Evolutionary conservation across 352 stramenopile genomes (phyloP).

Genomic region (Pythium insidiosum): DNA sequence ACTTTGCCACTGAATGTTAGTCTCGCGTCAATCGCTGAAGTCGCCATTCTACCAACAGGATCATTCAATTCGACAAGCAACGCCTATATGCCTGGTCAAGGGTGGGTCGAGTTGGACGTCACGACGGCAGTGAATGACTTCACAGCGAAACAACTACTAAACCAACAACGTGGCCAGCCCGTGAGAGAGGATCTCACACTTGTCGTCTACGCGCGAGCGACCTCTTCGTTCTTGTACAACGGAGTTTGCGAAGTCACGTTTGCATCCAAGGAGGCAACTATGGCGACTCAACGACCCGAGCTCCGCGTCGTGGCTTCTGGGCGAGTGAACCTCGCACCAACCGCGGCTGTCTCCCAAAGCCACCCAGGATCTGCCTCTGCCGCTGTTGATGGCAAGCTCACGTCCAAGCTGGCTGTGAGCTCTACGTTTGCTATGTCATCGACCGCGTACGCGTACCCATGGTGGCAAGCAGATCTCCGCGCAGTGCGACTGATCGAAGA

Average conservation of each 20-base stretch:
- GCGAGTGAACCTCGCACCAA: constrained; percentile 33
- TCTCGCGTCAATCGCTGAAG: too few species aligned
- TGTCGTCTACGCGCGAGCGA: constrained; percentile 36
- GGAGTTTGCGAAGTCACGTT: constrained; percentile 45
- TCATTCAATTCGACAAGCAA: constrained; percentile 30
- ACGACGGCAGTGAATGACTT: constrained; percentile 50
- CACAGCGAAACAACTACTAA: constrained; percentile 23
- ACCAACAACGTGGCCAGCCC: background rate
- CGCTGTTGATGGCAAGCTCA: constrained; percentile 33
- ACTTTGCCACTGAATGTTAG: too few species aligned
- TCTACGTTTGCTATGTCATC: constrained; percentile 49
- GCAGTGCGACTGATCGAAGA: constrained; percentile 30
- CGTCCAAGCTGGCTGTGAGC: constrained; percentile 25
- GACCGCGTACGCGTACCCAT: constrained; percentile 32
- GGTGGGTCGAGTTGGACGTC: constrained; percentile 65
- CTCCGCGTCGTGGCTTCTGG: constrained; percentile 40
- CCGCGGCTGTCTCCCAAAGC: constrained; percentile 30
- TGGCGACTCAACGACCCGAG: constrained; percentile 24
- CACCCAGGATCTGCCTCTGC: constrained; percentile 34
- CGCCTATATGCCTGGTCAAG: constrained; percentile 21
- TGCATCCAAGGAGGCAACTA: constrained; percentile 41
- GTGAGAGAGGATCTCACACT: constrained; percentile 26
- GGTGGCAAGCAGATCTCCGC: constrained; percentile 50
- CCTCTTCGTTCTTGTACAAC: constrained; percentile 36
- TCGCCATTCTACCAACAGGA: constrained; percentile 18